Percentiles rank a stretch among this genome's conserved stretches.
phyloP scores from a whole-genome alignment of 1,284 basidiomycete genomes.

The Apiotrichum mycotoxinovorans region DNA sequence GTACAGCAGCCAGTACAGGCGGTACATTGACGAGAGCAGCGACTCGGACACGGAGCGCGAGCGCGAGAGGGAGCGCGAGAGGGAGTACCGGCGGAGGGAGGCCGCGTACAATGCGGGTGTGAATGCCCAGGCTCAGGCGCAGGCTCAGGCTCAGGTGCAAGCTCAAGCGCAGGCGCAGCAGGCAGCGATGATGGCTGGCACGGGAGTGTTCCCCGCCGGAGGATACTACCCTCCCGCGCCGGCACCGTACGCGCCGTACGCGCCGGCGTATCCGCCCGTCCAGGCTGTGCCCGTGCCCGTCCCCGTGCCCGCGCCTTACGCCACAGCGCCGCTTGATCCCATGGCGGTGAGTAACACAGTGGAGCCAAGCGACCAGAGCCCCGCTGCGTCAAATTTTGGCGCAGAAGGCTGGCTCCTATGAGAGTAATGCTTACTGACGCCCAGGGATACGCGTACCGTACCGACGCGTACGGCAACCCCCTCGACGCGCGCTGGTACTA shows the following conservation, averaged over 20 bases:
- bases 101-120: neutral
- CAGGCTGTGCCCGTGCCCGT: neutral
- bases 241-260: neutral
- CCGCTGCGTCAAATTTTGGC: too few relatives aligned
- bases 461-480: slow-evolving; percentile 1
- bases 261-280: neutral
- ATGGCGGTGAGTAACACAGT: neutral
- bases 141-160: neutral
- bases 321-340: neutral
- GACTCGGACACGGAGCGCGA: neutral
- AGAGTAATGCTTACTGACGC: too few relatives aligned
- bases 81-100: neutral
- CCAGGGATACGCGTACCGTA: neutral
- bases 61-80: neutral
- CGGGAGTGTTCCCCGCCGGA: neutral
- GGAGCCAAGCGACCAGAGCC: too few relatives aligned
- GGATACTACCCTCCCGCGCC: neutral
- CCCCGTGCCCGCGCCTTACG: too few relatives aligned
- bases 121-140: neutral
- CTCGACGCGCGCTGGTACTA: neutral
- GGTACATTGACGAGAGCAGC: too few relatives aligned
- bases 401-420: too few relatives aligned
- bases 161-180: too few relatives aligned
- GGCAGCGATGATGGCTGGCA: neutral
- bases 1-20: too few relatives aligned